phyloP scores from a whole-genome alignment of 768 basidiomycete genomes.

The Pseudohyphozyma bogoriensis region DNA sequence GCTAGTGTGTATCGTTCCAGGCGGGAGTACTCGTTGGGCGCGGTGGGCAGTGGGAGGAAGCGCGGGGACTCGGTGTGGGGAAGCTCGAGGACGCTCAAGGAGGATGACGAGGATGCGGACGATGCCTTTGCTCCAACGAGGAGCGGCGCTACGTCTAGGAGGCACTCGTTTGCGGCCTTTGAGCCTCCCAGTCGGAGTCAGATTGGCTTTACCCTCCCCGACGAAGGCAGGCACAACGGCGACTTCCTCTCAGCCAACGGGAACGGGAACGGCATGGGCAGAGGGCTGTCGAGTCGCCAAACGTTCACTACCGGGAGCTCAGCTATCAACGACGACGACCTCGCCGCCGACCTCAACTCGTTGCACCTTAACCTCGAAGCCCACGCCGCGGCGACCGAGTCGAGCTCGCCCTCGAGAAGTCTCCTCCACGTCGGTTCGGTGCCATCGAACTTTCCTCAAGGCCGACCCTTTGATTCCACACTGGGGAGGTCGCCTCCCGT shows the following conservation, averaged over 20 bases:
- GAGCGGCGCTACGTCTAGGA: conserved; percentile 30
- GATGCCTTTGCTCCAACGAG: conserved; percentile 29
- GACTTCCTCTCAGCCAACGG: neutral
- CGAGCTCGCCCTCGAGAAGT: neutral
- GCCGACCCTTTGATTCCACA: conserved; percentile 6
- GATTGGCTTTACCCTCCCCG: conserved; percentile 31
- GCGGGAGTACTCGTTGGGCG: conserved; percentile 25
- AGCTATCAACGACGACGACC: conserved; percentile 32
- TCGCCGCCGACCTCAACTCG: conserved; percentile 33
- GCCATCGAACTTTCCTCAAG: conserved; percentile 24
- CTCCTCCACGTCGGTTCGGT: conserved; percentile 19
- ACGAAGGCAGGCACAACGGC: neutral
- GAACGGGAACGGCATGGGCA: conserved; percentile 1
- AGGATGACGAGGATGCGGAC: conserved; percentile 24
- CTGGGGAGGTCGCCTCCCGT: conserved; percentile 12
- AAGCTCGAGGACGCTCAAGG: conserved; percentile 8
- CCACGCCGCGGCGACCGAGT: conserved; percentile 14
- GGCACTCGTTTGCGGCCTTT: conserved; percentile 33
- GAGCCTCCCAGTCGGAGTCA: conserved; percentile 18
- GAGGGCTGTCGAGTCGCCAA: neutral
- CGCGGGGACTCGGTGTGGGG: conserved; percentile 24
- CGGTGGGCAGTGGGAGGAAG: conserved; percentile 27
- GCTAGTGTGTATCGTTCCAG: conserved; percentile 5
- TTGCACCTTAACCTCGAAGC: conserved; percentile 33
- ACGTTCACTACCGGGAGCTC: conserved; percentile 10